Base-by-base conservation (phyloP, 208 protist genomes). In the Leptomonas pyrrhocoris region DNA sequence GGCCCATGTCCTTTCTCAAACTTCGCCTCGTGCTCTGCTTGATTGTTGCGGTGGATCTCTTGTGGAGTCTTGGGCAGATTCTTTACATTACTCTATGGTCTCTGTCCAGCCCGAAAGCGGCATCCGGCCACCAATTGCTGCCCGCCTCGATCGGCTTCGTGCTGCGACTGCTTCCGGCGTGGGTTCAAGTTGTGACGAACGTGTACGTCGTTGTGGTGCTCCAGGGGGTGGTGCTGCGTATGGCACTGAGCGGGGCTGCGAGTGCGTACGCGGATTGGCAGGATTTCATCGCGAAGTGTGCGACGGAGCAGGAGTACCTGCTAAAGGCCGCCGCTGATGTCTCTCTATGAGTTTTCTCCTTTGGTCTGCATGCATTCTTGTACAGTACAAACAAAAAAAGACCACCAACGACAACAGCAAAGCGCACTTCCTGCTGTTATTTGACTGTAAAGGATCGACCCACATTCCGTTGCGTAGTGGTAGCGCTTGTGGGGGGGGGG, bases 21-120 rank as follows among this genome's bases (percentile, higher is more conserved):
- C 34, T 83, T 28, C 77, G 77, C 0, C 61, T 75, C 6, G 58
- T 74, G 9, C 66, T 81, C 31, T 81, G 77, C 51, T 45, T 81
- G n/a, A 40, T 67, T 23, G 72, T 77, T 21, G 64, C 72, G 6
- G 30, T 58, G n/a, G 57, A 72, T 30, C 46, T 77, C 16, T 36
- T 72, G 50, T 71, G 63, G 72, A 68, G 34, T 34, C 19, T 77
- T 48, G 65, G 36, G 46, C 58, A 51, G 34, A 46, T 67, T 2
- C 36, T 77, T n/a, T 57, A 36, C 28, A n/a, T 27, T 1, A 45
- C 34, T 1, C 36, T 67, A 34, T 46, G 27, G 45, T 48, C 48
- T 1, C 28, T 16, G 30, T 11, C 61, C 11, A 34, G 27, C 1
- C 6, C 46, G 1, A 30, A 5, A 1, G 31, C 31, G 25, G 23